Evolutionary conservation across 495 filamentous ascomycete genomes (phyloP), one percentile per base, ranked within the genome.

Genomic region (Pseudevernia furfuracea): DNA sequence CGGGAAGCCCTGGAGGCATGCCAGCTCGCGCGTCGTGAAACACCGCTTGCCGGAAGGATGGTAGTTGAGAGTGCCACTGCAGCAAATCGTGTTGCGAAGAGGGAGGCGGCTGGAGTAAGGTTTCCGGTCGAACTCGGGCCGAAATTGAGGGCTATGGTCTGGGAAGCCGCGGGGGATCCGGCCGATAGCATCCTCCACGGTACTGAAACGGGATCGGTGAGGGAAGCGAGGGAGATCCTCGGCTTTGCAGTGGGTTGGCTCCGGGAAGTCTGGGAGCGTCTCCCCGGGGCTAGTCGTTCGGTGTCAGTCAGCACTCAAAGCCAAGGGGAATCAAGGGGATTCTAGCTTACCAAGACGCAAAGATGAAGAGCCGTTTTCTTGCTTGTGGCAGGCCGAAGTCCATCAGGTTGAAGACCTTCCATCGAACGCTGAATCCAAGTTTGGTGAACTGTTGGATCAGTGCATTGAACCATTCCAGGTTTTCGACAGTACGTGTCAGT

Each of bases 1-100:
- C 0, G 91, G 90, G 59, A 96, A 96, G 0, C 85, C 87, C 66
- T 93, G 89, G 3, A 96, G 71, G 10, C 82, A 78, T 0, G 92
- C 89, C 37, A 87, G 81, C 67, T 97, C 93, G 0, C 87, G 81
- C 0, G 82, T 67, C 0, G 88, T 94, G 62, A 89, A 89, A 0
- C 77, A 71, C 0, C 92, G 75, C n/a, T 30, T 57, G 0, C 90
- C 92, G 7, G 69, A 78, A 3, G 86, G 90, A 66, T 96, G 90
- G 34, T 78, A 78, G 66, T 89, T 87, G 1, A 87, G 78, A 0
- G 85, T 86, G 0, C 91, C 90, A 4, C 74, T 77, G 28, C 84
- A 86, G 11, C 89, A 92, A 59, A 96, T 87, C 0, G 84, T 87
- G 0, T 74, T 70, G 0, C 65, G 23, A 0, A 79, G 81, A 0